Evolutionary conservation across 495 filamentous ascomycete species (phyloP).

Genomic region (Pseudomonodictys pantanalensis): DNA sequence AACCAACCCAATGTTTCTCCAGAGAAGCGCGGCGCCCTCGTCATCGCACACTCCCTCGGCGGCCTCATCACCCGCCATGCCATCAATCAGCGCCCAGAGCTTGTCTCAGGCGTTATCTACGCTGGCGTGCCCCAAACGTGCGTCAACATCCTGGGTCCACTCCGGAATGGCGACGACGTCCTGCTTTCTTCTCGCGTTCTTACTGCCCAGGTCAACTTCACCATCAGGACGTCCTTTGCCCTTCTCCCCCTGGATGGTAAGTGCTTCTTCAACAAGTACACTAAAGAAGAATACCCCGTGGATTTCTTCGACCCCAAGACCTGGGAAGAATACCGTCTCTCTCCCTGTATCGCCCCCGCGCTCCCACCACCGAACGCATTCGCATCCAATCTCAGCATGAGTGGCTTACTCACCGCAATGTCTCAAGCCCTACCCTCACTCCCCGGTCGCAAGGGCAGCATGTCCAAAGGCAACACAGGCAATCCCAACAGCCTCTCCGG

Average conservation of each 20-base stretch:
- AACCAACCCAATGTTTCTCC: constrained; percentile 55
- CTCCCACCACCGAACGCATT: constrained; percentile 46
- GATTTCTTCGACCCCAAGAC: constrained; percentile 79
- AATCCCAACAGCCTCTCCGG: too few relatives aligned
- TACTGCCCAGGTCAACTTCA: constrained; percentile 93
- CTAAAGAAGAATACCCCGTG: constrained; percentile 74
- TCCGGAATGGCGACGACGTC: constrained; percentile 89
- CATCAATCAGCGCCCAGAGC: constrained; percentile 79
- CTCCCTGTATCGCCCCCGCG: constrained; percentile 68
- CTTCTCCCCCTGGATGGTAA: constrained; percentile 84
- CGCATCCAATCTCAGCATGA: constrained; percentile 28
- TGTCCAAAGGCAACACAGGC: constrained; percentile 26
- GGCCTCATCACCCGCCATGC: constrained; percentile 88
- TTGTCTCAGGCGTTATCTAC: constrained; percentile 84
- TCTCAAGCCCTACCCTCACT: constrained; percentile 33
- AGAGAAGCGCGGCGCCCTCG: constrained; percentile 64
- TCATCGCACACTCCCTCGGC: constrained; percentile 87
- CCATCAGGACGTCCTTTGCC: constrained; percentile 78
- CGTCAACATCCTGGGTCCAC: constrained; percentile 85
- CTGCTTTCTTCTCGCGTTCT: constrained; percentile 85
- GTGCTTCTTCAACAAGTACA: constrained; percentile 83
- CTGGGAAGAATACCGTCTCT: constrained; percentile 77
- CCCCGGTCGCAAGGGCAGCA: constrained; percentile 35
- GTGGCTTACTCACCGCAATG: constrained; percentile 50
- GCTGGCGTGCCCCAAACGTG: constrained; percentile 82